Conservation (phyloP, 192 early-diverging fungal species). For the Spizellomyces sp. region DNA sequence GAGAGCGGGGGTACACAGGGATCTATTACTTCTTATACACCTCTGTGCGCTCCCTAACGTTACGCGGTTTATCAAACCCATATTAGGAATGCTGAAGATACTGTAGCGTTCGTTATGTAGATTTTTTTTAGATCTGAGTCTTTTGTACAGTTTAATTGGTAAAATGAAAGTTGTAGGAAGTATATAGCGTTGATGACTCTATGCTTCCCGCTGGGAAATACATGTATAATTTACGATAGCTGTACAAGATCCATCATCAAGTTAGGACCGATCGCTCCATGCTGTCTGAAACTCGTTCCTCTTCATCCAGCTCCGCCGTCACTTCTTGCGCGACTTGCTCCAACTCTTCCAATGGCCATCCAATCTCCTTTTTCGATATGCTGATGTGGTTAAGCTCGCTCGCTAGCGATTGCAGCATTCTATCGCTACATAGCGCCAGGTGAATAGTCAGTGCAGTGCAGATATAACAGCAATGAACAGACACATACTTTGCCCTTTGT, state of each 20-base stretch:
- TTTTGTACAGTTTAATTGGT: too few species aligned
- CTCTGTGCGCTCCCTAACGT: not conserved
- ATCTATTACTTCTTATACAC: not conserved
- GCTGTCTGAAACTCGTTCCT: too few species aligned
- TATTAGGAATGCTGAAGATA: too few species aligned
- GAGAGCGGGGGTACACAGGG: not conserved
- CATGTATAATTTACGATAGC: too few species aligned
- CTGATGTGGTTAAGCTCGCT: constrained; percentile 75
- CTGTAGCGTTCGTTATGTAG: too few species aligned
- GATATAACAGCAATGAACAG: not conserved
- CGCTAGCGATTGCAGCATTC: constrained; percentile 72
- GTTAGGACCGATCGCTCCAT: too few species aligned
- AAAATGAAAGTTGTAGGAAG: too few species aligned
- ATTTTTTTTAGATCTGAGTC: too few species aligned
- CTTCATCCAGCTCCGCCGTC: constrained; percentile 25
- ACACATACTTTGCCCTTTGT: constrained; percentile 69
- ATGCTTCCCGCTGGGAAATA: too few species aligned
- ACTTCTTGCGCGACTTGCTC: constrained; percentile 68
- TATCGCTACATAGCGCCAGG: constrained; percentile 55
- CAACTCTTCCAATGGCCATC: constrained; percentile 79
- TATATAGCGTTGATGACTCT: too few species aligned
- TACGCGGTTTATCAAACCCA: too few species aligned
- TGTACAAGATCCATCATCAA: too few species aligned
- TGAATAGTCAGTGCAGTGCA: not conserved
- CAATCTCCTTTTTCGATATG: constrained; percentile 68